Percentiles rank a stretch among this genome's conserved stretches.
These are phyloP conservation scores for Talinum fruticosum DNA, from an alignment of 148 eudicot species.

Conservation along the genomic window DNA sequence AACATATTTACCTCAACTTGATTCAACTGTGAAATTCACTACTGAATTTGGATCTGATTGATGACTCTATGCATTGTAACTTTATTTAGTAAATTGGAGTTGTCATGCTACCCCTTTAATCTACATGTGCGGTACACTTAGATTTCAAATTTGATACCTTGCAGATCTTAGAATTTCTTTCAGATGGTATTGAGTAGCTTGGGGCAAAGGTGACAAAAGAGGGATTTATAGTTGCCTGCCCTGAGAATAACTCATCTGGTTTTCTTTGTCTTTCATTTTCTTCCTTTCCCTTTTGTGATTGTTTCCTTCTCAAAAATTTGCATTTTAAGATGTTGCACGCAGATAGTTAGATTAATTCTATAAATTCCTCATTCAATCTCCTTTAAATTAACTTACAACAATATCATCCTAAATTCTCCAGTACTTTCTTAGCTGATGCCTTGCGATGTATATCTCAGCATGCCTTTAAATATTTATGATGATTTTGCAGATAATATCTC, in stretches of 20 bases:
- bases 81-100: too few species aligned
- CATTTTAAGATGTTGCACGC: neutral
- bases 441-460: too few species aligned
- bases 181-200: neutral
- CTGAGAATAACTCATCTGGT: neutral
- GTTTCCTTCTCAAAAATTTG: neutral
- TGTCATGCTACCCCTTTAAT: neutral
- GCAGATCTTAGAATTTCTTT: neutral
- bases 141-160: neutral
- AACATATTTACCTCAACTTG: neutral
- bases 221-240: neutral
- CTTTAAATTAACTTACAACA: too few species aligned
- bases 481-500: constrained; percentile 80
- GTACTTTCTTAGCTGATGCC: too few species aligned
- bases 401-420: too few species aligned
- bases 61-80: neutral
- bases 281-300: neutral
- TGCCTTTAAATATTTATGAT: too few species aligned
- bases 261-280: neutral
- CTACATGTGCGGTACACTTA: too few species aligned
- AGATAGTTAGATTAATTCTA: too few species aligned
- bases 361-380: too few species aligned
- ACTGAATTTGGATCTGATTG: neutral
- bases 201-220: neutral
- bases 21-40: neutral